Conservation (phyloP, 768 basidiomycete genomes). For the Agrocybe chaxingu region DNA sequence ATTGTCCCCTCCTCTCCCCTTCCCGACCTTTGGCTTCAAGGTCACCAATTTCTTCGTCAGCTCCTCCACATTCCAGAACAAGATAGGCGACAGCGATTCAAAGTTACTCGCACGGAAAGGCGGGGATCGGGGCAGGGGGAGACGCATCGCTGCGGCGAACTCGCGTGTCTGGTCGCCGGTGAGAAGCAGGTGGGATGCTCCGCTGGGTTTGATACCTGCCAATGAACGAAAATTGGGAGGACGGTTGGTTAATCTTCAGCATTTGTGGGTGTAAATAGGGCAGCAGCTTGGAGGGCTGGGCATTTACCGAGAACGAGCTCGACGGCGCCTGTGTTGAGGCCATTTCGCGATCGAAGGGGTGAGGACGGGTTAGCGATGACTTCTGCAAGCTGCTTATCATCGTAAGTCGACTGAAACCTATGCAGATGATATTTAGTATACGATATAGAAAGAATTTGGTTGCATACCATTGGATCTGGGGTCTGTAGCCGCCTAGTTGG, state of each 20-base stretch:
- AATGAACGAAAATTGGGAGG: too few species aligned
- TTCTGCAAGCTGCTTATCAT: slow-evolving; percentile 32
- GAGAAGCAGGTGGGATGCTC: slow-evolving; percentile 45
- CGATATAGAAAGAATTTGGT: neutral
- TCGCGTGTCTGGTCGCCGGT: slow-evolving; percentile 15
- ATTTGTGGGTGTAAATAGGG: too few species aligned
- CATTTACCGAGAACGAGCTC: slow-evolving; percentile 43
- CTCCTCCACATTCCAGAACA: slow-evolving; percentile 28
- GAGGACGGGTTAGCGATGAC: slow-evolving; percentile 25
- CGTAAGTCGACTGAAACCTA: slow-evolving; percentile 18
- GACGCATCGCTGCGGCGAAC: slow-evolving; percentile 1
- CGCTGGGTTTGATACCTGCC: slow-evolving; percentile 40
- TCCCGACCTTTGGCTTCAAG: slow-evolving; percentile 35
- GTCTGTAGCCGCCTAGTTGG: slow-evolving; percentile 24
- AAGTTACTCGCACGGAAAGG: slow-evolving; percentile 25
- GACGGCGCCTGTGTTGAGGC: slow-evolving; percentile 15
- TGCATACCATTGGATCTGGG: slow-evolving; percentile 22
- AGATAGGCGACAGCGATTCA: slow-evolving; percentile 46
- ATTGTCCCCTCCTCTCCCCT: slow-evolving; percentile 33
- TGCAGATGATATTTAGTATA: neutral
- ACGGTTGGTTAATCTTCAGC: too few species aligned
- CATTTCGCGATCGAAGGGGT: slow-evolving; percentile 22
- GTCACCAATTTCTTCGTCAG: slow-evolving; percentile 34
- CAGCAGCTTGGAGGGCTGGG: too few species aligned
- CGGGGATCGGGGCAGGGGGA: slow-evolving; percentile 7